phyloP scores from a whole-genome alignment of 345 rosid genomes.

The Syzygium grande region DNA sequence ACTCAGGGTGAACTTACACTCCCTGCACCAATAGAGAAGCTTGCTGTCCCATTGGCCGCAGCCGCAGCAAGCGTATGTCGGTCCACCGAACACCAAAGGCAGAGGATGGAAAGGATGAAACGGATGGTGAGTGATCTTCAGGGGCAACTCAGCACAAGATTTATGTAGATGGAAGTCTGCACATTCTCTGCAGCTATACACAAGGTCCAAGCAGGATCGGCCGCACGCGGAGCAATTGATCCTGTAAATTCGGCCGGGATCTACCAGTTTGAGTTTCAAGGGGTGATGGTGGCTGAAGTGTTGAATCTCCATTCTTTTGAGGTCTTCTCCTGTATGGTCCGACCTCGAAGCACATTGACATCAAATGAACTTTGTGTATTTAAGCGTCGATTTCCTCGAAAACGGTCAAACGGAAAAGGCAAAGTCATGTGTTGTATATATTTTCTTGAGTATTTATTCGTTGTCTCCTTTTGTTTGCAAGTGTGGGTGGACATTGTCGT shows the following conservation, averaged over 20 bases:
- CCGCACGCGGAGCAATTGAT: not conserved
- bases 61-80: not conserved
- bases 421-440: not conserved
- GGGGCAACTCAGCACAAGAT: not conserved
- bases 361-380: not conserved
- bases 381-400: not conserved
- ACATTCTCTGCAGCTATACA: not conserved
- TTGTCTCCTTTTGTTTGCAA: not conserved
- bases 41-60: not conserved
- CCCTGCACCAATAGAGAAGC: not conserved
- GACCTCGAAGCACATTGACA: not conserved
- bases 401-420: not conserved
- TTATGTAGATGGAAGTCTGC: not conserved
- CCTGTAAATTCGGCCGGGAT: not conserved
- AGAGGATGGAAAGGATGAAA: conserved; percentile 4
- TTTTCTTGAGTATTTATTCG: not conserved
- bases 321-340: not conserved
- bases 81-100: not conserved
- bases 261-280: not conserved
- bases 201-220: not conserved
- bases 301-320: not conserved
- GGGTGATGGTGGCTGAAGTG: conserved; percentile 1
- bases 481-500: not conserved
- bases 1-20: conserved; percentile 1
- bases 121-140: not conserved